Conservation (phyloP, 371 early-diverging fungal genomes). For the Parasitella parasitica region DNA sequence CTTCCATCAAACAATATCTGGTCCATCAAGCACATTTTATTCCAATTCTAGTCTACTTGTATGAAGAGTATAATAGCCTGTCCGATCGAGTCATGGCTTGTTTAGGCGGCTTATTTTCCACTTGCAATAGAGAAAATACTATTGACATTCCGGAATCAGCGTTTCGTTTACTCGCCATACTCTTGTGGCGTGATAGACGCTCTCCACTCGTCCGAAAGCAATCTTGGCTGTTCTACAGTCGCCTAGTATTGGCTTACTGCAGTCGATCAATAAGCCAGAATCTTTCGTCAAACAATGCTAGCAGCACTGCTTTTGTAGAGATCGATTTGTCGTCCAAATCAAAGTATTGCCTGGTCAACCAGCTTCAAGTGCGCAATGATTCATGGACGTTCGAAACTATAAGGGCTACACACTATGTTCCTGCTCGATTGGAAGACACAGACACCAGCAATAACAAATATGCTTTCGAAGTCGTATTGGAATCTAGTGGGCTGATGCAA, state of each 20-base stretch:
- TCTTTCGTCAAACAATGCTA: conserved; percentile 2
- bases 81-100: conserved; percentile 36
- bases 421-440: conserved; percentile 1
- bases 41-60: conserved; percentile 35
- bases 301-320: conserved; percentile 26
- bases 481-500: conserved; percentile 67
- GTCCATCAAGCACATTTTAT: conserved; percentile 35
- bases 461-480: conserved; percentile 62
- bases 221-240: conserved; percentile 34
- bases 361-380: conserved; percentile 42
- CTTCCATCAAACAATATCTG: conserved; percentile 32
- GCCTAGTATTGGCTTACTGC: conserved; percentile 32
- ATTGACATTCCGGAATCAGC: conserved; percentile 20
- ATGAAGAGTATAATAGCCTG: conserved; percentile 28
- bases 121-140: background rate
- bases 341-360: conserved; percentile 35
- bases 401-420: conserved; percentile 40
- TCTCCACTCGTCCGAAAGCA: conserved; percentile 18
- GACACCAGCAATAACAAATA: conserved; percentile 34
- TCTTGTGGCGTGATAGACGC: conserved; percentile 32
- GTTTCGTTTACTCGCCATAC: conserved; percentile 25
- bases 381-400: conserved; percentile 79
- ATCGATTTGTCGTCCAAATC: conserved; percentile 33
- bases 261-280: conserved; percentile 7
- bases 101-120: conserved; percentile 30